Percentiles rank a stretch among this genome's conserved stretches.
Evolutionary conservation across 805 yeast genomes (phyloP).

Genomic region (Candida broadrunensis): DNA sequence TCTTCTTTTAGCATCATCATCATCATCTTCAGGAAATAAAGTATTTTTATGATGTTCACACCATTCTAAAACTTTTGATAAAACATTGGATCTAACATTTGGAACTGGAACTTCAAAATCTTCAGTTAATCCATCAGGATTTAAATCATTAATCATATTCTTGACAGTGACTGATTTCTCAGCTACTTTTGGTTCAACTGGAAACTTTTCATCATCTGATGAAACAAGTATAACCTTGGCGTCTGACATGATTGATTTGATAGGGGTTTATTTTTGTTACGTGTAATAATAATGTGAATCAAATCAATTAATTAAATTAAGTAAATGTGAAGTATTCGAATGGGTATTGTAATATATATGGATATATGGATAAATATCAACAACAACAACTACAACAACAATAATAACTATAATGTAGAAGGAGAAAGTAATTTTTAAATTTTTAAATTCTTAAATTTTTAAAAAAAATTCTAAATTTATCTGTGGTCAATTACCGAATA

Average conservation of each 20-base stretch:
- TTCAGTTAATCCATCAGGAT: slow-evolving; percentile 58
- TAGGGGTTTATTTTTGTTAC: too few species aligned
- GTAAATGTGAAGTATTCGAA: too few species aligned
- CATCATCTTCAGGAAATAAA: slow-evolving; percentile 71
- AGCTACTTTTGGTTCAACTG: slow-evolving; percentile 77
- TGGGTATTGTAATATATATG: too few species aligned
- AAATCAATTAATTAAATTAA: too few species aligned
- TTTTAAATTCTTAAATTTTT: too few species aligned
- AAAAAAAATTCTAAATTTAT: too few species aligned
- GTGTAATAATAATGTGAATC: too few species aligned
- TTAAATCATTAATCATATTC: slow-evolving; percentile 78
- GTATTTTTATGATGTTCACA: slow-evolving; percentile 91
- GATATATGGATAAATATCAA: too few species aligned
- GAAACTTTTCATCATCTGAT: slow-evolving; percentile 77
- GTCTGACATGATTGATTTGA: slow-evolving; percentile 2
- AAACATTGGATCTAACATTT: slow-evolving; percentile 81
- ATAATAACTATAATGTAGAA: too few species aligned
- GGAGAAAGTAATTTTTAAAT: too few species aligned
- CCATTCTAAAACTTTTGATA: slow-evolving; percentile 93
- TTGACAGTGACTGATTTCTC: slow-evolving; percentile 82
- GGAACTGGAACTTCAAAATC: slow-evolving; percentile 85
- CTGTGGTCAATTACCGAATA: too few species aligned
- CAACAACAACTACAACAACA: too few species aligned
- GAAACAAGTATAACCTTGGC: slow-evolving; percentile 56
- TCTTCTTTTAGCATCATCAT: slow-evolving; percentile 80